A percentile compares a stretch with the other conserved stretches of the same genome.
These are phyloP conservation scores for Sporothrix schenckii DNA, from an alignment of 2,329 filamentous ascomycete species.

Conservation along the genomic window DNA sequence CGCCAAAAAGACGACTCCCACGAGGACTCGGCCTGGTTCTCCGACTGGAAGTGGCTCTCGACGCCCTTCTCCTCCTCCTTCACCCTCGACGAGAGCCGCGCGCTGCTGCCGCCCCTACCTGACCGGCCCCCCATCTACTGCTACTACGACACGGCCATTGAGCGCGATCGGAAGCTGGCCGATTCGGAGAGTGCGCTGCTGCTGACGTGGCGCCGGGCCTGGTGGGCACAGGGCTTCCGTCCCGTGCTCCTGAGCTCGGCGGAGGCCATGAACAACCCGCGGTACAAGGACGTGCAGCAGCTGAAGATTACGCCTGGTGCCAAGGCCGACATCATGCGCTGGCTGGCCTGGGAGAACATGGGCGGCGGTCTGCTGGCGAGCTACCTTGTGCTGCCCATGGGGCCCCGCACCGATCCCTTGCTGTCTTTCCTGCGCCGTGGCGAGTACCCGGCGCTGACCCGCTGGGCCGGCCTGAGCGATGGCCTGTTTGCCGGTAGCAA, in stretches of 20 bases:
- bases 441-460: slow-evolving; percentile 71
- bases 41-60: slow-evolving; percentile 85
- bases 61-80: slow-evolving; percentile 80
- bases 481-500: slow-evolving; percentile 74
- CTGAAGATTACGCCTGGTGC: slow-evolving; percentile 63
- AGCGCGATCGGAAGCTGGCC: slow-evolving; percentile 64
- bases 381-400: slow-evolving; percentile 84
- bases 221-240: slow-evolving; percentile 92
- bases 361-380: slow-evolving; percentile 78
- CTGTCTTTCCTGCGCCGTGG: slow-evolving; percentile 74
- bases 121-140: slow-evolving; percentile 80
- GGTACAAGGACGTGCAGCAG: slow-evolving; percentile 71
- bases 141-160: slow-evolving; percentile 74
- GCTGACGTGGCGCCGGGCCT: slow-evolving; percentile 85
- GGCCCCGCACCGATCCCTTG: slow-evolving; percentile 69
- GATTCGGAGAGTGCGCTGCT: slow-evolving; percentile 78
- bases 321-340: slow-evolving; percentile 74
- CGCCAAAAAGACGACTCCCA: slow-evolving; percentile 77
- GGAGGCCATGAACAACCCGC: slow-evolving; percentile 81
- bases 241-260: slow-evolving; percentile 77
- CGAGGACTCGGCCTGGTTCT: slow-evolving; percentile 81
- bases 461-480: slow-evolving; percentile 71
- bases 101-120: slow-evolving; percentile 76
- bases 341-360: slow-evolving; percentile 94
- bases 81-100: slow-evolving; percentile 77